Evolutionary conservation across 1,284 basidiomycete species (phyloP).

Genomic region (Phylloboletellus chloephorus): DNA sequence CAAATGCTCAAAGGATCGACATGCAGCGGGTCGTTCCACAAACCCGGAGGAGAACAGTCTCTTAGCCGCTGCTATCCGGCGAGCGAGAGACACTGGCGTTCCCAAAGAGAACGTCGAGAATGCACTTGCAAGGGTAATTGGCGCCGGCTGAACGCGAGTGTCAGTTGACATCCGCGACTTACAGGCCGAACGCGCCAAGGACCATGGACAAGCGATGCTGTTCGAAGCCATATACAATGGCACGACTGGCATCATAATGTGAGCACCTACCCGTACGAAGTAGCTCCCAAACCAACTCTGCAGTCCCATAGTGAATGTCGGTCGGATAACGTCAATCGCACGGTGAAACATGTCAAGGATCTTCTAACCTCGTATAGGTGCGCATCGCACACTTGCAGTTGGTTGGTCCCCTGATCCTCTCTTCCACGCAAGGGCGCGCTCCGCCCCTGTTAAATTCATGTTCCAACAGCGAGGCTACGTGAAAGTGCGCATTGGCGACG

Average conservation of each 20-base stretch:
- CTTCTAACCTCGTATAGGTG: conserved; percentile 58
- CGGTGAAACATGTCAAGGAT: conserved; percentile 59
- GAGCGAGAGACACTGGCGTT: conserved; percentile 61
- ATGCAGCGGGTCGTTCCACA: conserved; percentile 55
- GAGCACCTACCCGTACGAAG: conserved; percentile 26
- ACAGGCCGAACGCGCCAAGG: conserved; percentile 50
- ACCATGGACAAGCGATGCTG: conserved; percentile 46
- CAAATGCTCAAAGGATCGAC: neutral
- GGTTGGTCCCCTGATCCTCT: conserved; percentile 3
- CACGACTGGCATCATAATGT: conserved; percentile 73
- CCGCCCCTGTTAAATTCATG: conserved; percentile 72
- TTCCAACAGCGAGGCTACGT: conserved; percentile 69
- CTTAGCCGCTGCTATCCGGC: conserved; percentile 56
- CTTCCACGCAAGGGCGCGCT: conserved; percentile 47
- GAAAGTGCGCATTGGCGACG: conserved; percentile 45
- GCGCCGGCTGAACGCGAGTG: neutral
- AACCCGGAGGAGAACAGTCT: conserved; percentile 63
- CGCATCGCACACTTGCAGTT: conserved; percentile 16
- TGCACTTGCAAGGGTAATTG: conserved; percentile 58
- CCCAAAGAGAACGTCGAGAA: conserved; percentile 76
- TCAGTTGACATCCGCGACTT: conserved; percentile 1
- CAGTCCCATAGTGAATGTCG: conserved; percentile 60
- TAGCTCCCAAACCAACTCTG: neutral
- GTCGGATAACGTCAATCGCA: conserved; percentile 70
- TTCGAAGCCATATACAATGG: conserved; percentile 74